Evolutionary conservation across 495 filamentous ascomycete genomes (phyloP).

Genomic region (Talaromyces stipitatus): DNA sequence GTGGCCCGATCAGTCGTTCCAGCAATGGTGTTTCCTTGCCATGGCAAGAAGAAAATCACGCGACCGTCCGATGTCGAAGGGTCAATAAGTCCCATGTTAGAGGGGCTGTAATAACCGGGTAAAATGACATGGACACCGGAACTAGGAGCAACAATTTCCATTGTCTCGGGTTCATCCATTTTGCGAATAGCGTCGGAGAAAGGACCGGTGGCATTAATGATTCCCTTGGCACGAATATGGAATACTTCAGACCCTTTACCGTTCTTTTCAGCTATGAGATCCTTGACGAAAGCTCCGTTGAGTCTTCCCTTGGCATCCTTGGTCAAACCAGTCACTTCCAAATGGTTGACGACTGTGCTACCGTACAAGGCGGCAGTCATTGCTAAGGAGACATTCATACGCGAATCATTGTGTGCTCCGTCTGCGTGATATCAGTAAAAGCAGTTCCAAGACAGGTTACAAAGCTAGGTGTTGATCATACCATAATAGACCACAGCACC

Average conservation of each 20-base stretch:
- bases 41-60: constrained; percentile 98
- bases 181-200: constrained; percentile 92
- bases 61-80: constrained; percentile 90
- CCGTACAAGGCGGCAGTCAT: constrained; percentile 96
- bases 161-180: constrained; percentile 67
- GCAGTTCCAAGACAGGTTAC: background rate
- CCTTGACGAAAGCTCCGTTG: constrained; percentile 70
- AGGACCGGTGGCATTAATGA: constrained; percentile 95
- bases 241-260: constrained; percentile 54
- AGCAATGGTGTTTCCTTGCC: constrained; percentile 98
- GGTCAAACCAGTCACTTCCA: constrained; percentile 77
- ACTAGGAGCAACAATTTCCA: constrained; percentile 88
- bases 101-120: constrained; percentile 90
- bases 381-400: constrained; percentile 95
- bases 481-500: constrained; percentile 95
- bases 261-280: constrained; percentile 56
- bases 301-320: constrained; percentile 76
- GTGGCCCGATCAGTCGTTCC: constrained; percentile 91
- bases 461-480: constrained; percentile 18
- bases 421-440: constrained; percentile 38
- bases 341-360: constrained; percentile 84
- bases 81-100: constrained; percentile 95
- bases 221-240: constrained; percentile 74
- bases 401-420: constrained; percentile 95
- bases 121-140: constrained; percentile 93